Conservation (phyloP, 2,329 filamentous ascomycete species). For the Verticillium zaregamsianum region DNA sequence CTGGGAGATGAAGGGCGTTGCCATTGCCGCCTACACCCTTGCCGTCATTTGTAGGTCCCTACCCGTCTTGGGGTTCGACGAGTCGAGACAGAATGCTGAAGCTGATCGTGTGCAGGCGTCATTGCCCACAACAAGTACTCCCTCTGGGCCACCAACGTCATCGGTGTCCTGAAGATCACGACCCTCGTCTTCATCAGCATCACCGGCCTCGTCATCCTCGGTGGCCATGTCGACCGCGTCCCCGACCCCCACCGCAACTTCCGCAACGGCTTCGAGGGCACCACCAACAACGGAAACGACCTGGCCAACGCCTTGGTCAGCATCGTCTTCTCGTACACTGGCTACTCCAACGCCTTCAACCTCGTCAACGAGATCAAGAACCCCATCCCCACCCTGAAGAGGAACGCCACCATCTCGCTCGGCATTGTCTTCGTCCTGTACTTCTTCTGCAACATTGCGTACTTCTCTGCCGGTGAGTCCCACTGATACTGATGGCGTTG, state of each 20-base stretch:
- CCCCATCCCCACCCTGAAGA: constrained; percentile 51
- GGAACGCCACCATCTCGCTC: constrained; percentile 44
- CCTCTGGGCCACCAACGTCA: constrained; percentile 48
- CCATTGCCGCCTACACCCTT: constrained; percentile 58
- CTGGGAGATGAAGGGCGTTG: constrained; percentile 67
- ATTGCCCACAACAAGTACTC: constrained; percentile 54
- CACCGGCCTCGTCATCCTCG: constrained; percentile 57
- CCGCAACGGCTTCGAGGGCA: constrained; percentile 28
- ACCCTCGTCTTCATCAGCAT: constrained; percentile 56
- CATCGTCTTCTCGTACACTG: constrained; percentile 54
- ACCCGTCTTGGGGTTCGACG: too few relatives aligned
- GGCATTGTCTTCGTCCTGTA: constrained; percentile 50
- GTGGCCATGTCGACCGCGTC: constrained; percentile 25
- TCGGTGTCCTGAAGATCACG: constrained; percentile 57
- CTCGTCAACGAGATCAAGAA: constrained; percentile 60
- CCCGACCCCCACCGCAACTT: constrained; percentile 30
- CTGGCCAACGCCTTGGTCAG: constrained; percentile 47
- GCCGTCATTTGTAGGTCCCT: constrained; percentile 44
- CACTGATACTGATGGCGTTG: neutral
- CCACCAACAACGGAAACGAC: constrained; percentile 29
- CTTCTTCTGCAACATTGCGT: constrained; percentile 54
- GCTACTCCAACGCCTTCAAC: constrained; percentile 58
- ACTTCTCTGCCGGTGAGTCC: constrained; percentile 47
- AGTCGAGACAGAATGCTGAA: neutral
- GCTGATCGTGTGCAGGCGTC: constrained; percentile 22